Percentiles rank a stretch among this genome's conserved stretches.
Conservation (phyloP, 768 basidiomycete species). For the Pulveroboletus ravenelii region DNA sequence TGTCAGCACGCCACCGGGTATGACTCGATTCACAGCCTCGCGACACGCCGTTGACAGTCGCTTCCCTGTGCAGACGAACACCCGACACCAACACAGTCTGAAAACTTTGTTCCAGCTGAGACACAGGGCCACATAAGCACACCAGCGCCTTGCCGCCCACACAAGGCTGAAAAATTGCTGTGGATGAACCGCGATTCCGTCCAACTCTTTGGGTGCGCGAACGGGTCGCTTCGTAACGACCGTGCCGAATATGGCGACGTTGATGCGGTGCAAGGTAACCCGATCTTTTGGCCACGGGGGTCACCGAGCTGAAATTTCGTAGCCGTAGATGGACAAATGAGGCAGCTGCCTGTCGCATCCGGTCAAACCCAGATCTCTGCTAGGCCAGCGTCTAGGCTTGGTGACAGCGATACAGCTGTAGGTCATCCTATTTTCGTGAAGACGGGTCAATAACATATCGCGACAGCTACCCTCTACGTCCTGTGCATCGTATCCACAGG, state of each 20-base stretch:
- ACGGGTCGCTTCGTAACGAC: constrained; percentile 7
- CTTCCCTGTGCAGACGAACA: constrained; percentile 11
- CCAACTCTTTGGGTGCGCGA: constrained; percentile 21
- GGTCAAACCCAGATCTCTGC: constrained; percentile 1
- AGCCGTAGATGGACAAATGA: constrained; percentile 14
- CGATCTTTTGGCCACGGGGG: not conserved
- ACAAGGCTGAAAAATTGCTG: constrained; percentile 31
- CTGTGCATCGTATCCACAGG: constrained; percentile 16
- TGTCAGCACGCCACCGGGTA: constrained; percentile 15
- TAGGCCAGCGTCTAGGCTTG: constrained; percentile 12
- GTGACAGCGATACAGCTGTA: constrained; percentile 23
- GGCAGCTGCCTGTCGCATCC: constrained; percentile 8
- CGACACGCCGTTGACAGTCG: not conserved
- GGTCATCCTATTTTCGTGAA: constrained; percentile 3
- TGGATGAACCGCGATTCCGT: constrained; percentile 30
- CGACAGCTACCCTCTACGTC: constrained; percentile 17
- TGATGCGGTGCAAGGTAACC: constrained; percentile 26
- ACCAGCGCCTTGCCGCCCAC: constrained; percentile 19
- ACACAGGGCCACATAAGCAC: not conserved
- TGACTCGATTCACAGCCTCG: not conserved
- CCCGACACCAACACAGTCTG: constrained; percentile 10
- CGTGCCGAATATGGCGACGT: constrained; percentile 11
- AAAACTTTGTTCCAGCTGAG: constrained; percentile 2
- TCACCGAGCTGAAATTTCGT: not conserved
- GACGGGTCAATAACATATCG: constrained; percentile 7